These are phyloP conservation scores for Cladobotryum mycophilum DNA, from an alignment of 2,329 filamentous ascomycete species.

Conservation along the genomic window DNA sequence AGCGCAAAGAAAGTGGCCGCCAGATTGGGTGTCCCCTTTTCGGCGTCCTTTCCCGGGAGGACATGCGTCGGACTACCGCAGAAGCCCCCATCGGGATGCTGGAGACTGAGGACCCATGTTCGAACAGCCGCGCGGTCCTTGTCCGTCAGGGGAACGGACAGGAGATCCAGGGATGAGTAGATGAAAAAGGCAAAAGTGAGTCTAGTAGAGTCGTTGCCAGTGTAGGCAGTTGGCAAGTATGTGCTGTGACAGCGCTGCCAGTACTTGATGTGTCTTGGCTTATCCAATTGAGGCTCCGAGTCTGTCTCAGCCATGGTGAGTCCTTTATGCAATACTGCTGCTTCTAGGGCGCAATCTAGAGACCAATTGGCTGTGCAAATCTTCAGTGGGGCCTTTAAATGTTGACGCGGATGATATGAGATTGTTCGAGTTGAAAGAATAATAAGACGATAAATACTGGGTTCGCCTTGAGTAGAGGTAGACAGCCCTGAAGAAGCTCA, in stretches of 20 bases:
- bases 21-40: conserved; percentile 56
- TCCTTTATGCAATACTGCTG: not conserved
- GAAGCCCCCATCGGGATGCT: conserved; percentile 83
- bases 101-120: conserved; percentile 81
- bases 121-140: conserved; percentile 41
- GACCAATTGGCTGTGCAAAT: not conserved
- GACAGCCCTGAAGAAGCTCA: too few relatives aligned
- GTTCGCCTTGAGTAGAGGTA: too few relatives aligned
- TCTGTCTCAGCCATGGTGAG: not conserved
- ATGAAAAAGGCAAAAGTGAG: conserved; percentile 88
- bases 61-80: conserved; percentile 71
- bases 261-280: conserved; percentile 74
- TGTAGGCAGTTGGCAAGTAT: conserved; percentile 76
- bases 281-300: conserved; percentile 41
- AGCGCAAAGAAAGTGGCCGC: conserved; percentile 88
- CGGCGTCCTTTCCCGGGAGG: conserved; percentile 36
- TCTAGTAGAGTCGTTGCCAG: conserved; percentile 81
- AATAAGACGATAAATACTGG: not conserved
- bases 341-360: not conserved
- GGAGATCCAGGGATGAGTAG: conserved; percentile 75
- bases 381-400: too few relatives aligned
- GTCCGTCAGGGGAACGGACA: conserved; percentile 54
- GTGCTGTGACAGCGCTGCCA: conserved; percentile 84
- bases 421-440: not conserved
- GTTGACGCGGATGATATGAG: not conserved